These are phyloP conservation scores for Chlorella sp. DNA, from an alignment of 139 green algal species.

Conservation along the genomic window DNA sequence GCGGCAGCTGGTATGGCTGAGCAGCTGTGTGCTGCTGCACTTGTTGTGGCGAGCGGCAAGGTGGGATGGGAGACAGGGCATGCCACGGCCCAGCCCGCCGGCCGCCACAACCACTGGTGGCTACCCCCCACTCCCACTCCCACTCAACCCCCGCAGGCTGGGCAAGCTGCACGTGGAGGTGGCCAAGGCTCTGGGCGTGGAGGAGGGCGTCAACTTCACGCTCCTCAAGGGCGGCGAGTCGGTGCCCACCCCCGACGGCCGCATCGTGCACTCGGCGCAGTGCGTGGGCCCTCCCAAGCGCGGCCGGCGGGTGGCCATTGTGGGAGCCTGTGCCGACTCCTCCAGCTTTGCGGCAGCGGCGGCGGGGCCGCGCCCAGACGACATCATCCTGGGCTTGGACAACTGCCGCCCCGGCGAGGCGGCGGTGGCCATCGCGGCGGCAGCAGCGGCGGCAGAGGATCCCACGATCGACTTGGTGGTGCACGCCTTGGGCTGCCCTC, in stretches of 20 bases:
- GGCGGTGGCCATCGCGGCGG: background rate
- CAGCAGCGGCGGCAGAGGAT: too few species aligned
- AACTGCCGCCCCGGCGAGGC: too few species aligned
- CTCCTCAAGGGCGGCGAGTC: constrained; percentile 36
- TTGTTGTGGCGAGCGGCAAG: too few species aligned
- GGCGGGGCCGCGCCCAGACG: background rate
- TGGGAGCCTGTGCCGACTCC: constrained; percentile 22
- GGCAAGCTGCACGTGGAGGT: constrained; percentile 29
- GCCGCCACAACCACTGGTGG: background rate
- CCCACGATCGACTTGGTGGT: constrained; percentile 23
- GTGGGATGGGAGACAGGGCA: too few species aligned
- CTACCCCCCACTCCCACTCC: background rate
- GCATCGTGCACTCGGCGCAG: background rate
- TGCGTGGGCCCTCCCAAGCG: constrained; percentile 13
- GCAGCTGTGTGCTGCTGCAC: background rate
- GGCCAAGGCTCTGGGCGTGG: constrained; percentile 39
- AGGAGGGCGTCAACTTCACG: constrained; percentile 21
- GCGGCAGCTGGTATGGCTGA: too few species aligned
- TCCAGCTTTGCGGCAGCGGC: background rate
- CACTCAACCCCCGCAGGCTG: background rate
- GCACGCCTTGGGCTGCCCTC: constrained; percentile 21
- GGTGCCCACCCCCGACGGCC: constrained; percentile 22
- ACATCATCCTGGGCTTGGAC: too few species aligned
- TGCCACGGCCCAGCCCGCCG: too few species aligned
- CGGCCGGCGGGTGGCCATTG: constrained; percentile 10